Conservation (phyloP, 345 rosid species). For the Balakata baccata region DNA sequence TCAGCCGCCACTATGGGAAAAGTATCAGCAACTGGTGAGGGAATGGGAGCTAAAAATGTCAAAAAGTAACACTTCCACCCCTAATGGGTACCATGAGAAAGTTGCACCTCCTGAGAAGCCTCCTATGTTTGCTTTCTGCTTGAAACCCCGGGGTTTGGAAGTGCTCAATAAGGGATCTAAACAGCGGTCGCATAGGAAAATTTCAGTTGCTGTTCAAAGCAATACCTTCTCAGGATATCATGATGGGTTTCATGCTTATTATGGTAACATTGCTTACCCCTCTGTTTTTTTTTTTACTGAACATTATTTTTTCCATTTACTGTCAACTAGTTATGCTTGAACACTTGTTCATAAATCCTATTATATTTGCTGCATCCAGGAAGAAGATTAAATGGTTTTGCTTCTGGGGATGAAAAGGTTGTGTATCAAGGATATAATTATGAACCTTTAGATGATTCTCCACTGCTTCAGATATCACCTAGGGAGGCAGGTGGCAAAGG, state of each 20-base stretch:
- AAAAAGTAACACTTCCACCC: slow-evolving; percentile 35
- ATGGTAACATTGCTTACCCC: slow-evolving; percentile 30
- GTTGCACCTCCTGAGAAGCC: slow-evolving; percentile 61
- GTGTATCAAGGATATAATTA: slow-evolving; percentile 44
- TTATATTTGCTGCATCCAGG: slow-evolving; percentile 42
- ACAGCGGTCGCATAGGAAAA: slow-evolving; percentile 72
- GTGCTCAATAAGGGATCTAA: slow-evolving; percentile 83
- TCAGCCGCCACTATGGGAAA: slow-evolving; percentile 94
- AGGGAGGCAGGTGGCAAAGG: slow-evolving; percentile 41
- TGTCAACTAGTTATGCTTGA: neutral
- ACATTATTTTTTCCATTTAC: neutral
- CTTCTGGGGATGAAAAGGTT: slow-evolving; percentile 65
- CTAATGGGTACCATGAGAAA: slow-evolving; percentile 54
- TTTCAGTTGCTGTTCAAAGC: slow-evolving; percentile 59
- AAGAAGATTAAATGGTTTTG: slow-evolving; percentile 65
- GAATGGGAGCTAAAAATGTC: slow-evolving; percentile 72
- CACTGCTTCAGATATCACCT: slow-evolving; percentile 42
- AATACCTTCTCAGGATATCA: slow-evolving; percentile 50
- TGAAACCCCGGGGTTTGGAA: slow-evolving; percentile 96
- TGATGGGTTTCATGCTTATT: slow-evolving; percentile 46
- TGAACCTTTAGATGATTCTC: slow-evolving; percentile 58
- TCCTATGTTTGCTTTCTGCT: slow-evolving; percentile 89
- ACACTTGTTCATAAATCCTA: slow-evolving; percentile 9
- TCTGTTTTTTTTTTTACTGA: neutral
- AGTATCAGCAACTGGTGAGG: slow-evolving; percentile 69